Conservation (phyloP, 2,329 filamentous ascomycete genomes). For the Berkeleyomyces rouxiae region DNA sequence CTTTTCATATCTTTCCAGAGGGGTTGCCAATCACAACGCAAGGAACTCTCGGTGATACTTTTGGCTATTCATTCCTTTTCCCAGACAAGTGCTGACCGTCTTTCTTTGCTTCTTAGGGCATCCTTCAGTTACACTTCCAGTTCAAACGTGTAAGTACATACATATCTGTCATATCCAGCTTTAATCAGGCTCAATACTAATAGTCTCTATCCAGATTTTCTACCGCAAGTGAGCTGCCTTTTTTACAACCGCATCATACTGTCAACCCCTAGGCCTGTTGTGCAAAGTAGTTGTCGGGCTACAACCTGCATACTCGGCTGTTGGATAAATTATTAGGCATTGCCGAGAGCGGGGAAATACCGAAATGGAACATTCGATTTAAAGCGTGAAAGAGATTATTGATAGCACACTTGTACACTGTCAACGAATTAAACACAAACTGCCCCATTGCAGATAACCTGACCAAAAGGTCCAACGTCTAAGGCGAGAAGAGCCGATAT, state of each 20-base stretch:
- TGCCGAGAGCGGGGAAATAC: neutral
- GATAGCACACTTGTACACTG: neutral
- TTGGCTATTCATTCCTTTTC: slow-evolving; percentile 9
- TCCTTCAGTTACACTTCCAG: slow-evolving; percentile 91
- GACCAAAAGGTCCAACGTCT: neutral
- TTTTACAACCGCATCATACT: neutral
- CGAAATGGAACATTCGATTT: neutral
- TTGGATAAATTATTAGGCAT: neutral
- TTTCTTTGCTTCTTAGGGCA: slow-evolving; percentile 43
- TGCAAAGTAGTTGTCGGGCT: neutral
- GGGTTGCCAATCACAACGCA: neutral
- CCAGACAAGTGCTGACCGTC: slow-evolving; percentile 11
- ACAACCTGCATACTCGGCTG: neutral
- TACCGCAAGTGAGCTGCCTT: slow-evolving; percentile 33
- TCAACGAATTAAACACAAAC: neutral
- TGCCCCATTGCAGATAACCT: neutral
- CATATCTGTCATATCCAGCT: neutral
- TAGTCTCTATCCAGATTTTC: slow-evolving; percentile 28
- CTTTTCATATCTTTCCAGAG: neutral
- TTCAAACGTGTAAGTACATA: slow-evolving; percentile 72
- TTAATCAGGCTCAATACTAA: slow-evolving; percentile 3
- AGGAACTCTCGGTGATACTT: too few relatives aligned
- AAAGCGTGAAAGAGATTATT: neutral
- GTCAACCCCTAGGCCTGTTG: neutral
- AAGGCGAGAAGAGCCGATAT: neutral